Conservation (phyloP, 2,329 filamentous ascomycete genomes). For the Apiospora saccharicola region DNA sequence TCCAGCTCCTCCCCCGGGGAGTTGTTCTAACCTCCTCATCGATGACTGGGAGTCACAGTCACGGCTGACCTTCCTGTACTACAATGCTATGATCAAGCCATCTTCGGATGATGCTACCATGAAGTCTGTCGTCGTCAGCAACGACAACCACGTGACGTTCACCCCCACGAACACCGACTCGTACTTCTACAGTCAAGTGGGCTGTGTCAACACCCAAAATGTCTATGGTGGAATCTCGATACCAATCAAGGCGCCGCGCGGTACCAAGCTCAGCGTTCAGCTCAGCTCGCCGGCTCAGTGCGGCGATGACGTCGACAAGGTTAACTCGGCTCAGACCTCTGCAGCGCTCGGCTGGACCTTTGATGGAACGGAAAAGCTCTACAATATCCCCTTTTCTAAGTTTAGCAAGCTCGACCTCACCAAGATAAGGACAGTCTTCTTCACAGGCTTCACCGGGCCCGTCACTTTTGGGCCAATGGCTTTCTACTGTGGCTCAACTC, state of each 20-base stretch:
- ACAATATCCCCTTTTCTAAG: slow-evolving; percentile 63
- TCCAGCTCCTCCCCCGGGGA: slow-evolving; percentile 24
- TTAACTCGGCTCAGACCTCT: slow-evolving; percentile 50
- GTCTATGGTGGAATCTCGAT: slow-evolving; percentile 63
- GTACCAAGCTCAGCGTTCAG: slow-evolving; percentile 59
- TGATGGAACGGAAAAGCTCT: slow-evolving; percentile 66
- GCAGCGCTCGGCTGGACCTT: slow-evolving; percentile 65
- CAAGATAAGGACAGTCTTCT: slow-evolving; percentile 60
- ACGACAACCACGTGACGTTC: slow-evolving; percentile 58
- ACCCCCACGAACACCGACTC: slow-evolving; percentile 56
- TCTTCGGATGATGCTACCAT: slow-evolving; percentile 65
- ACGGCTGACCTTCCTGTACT: slow-evolving; percentile 65
- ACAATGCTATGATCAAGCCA: slow-evolving; percentile 64
- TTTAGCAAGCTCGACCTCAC: slow-evolving; percentile 57
- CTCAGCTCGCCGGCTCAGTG: slow-evolving; percentile 57
- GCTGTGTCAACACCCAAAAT: slow-evolving; percentile 58
- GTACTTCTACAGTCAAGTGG: slow-evolving; percentile 66
- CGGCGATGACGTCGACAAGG: slow-evolving; percentile 45
- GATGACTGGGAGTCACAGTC: slow-evolving; percentile 70
- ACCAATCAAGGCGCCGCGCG: slow-evolving; percentile 59
- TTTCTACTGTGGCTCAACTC: slow-evolving; percentile 63
- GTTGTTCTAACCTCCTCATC: slow-evolving; percentile 47
- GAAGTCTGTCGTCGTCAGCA: slow-evolving; percentile 60
- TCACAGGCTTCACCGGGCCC: slow-evolving; percentile 54
- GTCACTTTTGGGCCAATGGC: slow-evolving; percentile 63